Base-by-base conservation (phyloP, 202 grass and related monocot genomes). In the Sporobolus alterniflorus region DNA sequence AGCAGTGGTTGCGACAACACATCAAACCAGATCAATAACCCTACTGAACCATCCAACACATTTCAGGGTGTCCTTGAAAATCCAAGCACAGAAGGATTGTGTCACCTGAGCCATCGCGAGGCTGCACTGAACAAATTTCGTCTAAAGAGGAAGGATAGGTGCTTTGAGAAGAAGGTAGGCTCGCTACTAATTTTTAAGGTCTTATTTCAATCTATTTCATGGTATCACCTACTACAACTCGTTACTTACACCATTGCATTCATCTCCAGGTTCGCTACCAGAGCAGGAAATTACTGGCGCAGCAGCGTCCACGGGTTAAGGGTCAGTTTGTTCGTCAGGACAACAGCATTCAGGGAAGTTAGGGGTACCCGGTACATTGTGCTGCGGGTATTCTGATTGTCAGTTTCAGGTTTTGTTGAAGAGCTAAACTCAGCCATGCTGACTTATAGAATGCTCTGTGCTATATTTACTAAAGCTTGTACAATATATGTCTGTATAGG, bases 321-420 rank as follows among this genome's bases (percentile, higher is more conserved):
- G 96, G 96, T 11, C 96, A 99, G 71, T 99, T 99, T 84, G 93
- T 99, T 90, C 93, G 96, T 4, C 95, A 95, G 74, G 88, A 95
- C 29, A 86, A 82, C 68, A 31, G 36, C 67, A 54, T 89, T 9
- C 84, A 92, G 48, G 89, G 85, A 76, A 91, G 77, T 67, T 88
- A 79, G 34, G 20, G 18, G 25, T 29, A 12, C 15, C 30, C 21
- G 56, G 9, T 12, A 4, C 21, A 7, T 14, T 12, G 9, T 17
- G 24, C 22, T 49, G 59, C 21, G 56, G 21, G 17, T 71, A 56
- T 64, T 49, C 24, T 67, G 40, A 63, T 66, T 9, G 0, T 24
- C 60, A 61, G 24, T 68, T 77, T 62, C 31, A 71, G 71, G 64
- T 77, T 82, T 83, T 90, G 50, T 25, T 46, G 28, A 25, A 32